A percentile compares a stretch with the other conserved stretches of the same genome.
Conservation (phyloP, 192 early-diverging fungal species). For the Gaertneriomyces sp. region DNA sequence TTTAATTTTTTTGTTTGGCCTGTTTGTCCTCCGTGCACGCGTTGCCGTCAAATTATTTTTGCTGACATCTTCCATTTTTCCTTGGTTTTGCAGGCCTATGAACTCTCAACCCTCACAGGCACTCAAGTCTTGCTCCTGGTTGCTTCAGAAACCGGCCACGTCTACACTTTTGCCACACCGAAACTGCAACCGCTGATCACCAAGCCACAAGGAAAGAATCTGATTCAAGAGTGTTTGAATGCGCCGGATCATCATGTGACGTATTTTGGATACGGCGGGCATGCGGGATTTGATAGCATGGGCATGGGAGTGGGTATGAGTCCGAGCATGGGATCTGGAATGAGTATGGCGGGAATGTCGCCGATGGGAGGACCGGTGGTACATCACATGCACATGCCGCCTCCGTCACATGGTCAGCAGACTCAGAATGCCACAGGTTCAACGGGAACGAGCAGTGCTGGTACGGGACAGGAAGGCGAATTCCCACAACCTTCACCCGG, state of each 20-base stretch:
- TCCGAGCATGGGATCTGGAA: no score
- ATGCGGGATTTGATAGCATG: no score
- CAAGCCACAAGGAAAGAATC: slow-evolving; percentile 84
- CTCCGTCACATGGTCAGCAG: no score
- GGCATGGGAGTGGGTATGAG: no score
- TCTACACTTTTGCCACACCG: slow-evolving; percentile 92
- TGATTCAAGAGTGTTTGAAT: slow-evolving; percentile 90
- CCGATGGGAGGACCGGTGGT: no score
- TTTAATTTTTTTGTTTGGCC: not conserved
- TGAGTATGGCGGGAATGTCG: no score
- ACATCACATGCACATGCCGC: no score
- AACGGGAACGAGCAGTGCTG: no score
- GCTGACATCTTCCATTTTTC: slow-evolving; percentile 12
- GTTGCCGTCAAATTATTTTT: not conserved
- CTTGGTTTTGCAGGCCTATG: slow-evolving; percentile 66
- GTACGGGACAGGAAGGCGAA: no score
- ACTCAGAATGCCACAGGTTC: no score
- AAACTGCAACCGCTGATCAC: slow-evolving; percentile 91
- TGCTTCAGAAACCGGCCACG: slow-evolving; percentile 91
- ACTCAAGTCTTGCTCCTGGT: slow-evolving; percentile 91
- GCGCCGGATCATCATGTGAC: slow-evolving; percentile 58
- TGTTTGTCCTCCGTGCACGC: not conserved
- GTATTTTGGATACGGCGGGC: no score
- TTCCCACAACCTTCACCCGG: no score
- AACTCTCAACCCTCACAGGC: slow-evolving; percentile 87